Evolutionary conservation across 1,284 basidiomycete species (phyloP), one percentile per base, ranked within the genome.

Genomic region (Sanguinoderma infundibulare): DNA sequence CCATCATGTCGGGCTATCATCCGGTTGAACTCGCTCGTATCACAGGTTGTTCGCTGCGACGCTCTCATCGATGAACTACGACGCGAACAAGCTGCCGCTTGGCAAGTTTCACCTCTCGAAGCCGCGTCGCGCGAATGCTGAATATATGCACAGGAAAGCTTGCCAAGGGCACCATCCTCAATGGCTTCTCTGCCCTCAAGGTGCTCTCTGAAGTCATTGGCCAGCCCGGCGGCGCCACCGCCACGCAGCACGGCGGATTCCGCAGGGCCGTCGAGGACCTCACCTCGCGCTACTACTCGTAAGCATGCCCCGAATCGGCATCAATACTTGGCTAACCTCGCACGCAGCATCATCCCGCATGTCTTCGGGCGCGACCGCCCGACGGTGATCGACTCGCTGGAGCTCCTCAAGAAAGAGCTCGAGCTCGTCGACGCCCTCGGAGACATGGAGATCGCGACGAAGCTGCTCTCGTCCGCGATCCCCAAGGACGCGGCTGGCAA

Each of bases 41-140:
- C 46, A 1, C 54, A 87, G 84, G 30, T 71, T 87, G 63, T 83
- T 88, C 50, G 79, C 85, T 52, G 84, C 83, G 0, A 79, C 81
- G 24, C 71, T 90, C 67, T 83, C 83, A n/a, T 82, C 83, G 3
- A 86, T 90, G 85, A 87, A 89, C 68, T 90, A 90, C 67, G 87
- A 90, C 68, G 86, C 85, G 3, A 85, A 85, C 66, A 90, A 90
- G 69, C 77, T 89, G 24, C 87, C 87, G 15, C 80, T 89, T 10
- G 87, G 84, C 78, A 74, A 62, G 57, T 20, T 54, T 55, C 40
- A 47, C 56, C 35, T 35, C 57, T 39, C 12, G 52, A 10, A 12
- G 5, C 10, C 9, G 8, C 22, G 9, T n/a, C n/a, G n/a, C n/a
- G 8, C n/a, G n/a, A n/a, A 35, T 62, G 26, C 42, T 42, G 22